Base-by-base conservation (phyloP, 257 asterid genomes). In the Eustoma russellianum region DNA sequence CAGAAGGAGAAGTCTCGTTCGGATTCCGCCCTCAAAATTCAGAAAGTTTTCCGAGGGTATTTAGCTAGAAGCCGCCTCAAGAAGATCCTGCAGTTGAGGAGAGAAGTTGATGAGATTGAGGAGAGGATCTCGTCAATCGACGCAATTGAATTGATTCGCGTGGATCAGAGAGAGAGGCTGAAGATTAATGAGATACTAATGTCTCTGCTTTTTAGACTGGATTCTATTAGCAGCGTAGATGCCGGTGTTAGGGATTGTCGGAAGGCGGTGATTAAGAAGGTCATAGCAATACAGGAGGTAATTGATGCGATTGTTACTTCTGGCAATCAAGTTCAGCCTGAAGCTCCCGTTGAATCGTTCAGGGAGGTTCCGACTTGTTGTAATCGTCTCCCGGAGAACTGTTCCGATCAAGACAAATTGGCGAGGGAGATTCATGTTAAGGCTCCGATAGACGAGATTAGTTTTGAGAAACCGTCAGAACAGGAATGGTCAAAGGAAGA, bases 31-130 rank as follows among this genome's bases (percentile, higher is more conserved):
- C 15, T 74, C 76, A 82, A 55, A 62, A 78, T 90, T 9, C 98
- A 90, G 81, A 90, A 74, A 79, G 83, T 72, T 17, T 74, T 86
- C 67, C 72, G 89, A 73, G 96, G 95, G 0, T 82, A 66, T 73
- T 44, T 80, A 63, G 92, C 78, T 28, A 62, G 96, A 58, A 86
- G 74, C 47, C 67, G 72, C 60, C 14, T 83, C 82, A 71, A 62
- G 75, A 84, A 70, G 60, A 79, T 90, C 3, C 55, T 48, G 61
- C 66, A 60, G 8, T 71, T 83, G 17, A 56, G 63, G 46, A 16
- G 41, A 0, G 79, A 76, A 74, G 95, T 83, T 34, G 95, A 83
- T 5, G 86, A 70, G 49, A 67, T 90, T 6, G 92, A 78, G 52
- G 76, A 47, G 28, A 78, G 52, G 73, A 46, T 86, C 35, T 66